Evolutionary conservation across 768 basidiomycete species (phyloP).

Genomic region (Royoungia palumana): DNA sequence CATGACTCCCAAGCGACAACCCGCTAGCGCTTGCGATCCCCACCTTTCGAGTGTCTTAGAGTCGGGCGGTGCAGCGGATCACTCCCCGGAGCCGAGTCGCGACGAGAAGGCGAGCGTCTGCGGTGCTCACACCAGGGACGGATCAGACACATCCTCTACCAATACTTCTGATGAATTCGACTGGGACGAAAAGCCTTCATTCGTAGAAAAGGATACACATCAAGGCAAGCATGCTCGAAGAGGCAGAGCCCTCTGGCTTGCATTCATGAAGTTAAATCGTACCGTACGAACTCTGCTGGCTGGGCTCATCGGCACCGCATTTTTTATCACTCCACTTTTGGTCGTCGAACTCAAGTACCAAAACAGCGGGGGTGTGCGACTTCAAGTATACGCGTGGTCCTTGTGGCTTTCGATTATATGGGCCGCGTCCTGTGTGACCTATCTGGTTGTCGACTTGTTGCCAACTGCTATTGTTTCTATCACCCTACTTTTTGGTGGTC

Average conservation of each 20-base stretch:
- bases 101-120: conserved; percentile 12
- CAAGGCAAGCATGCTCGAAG: conserved; percentile 50
- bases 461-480: conserved; percentile 54
- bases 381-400: conserved; percentile 61
- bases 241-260: conserved; percentile 57
- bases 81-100: neutral
- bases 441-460: conserved; percentile 60
- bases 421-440: conserved; percentile 59
- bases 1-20: conserved; percentile 15
- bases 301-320: conserved; percentile 53
- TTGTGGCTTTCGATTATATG: conserved; percentile 69
- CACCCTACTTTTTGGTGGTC: conserved; percentile 53
- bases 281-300: conserved; percentile 57
- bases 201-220: conserved; percentile 27
- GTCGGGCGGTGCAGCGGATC: conserved; percentile 4
- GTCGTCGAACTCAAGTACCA: conserved; percentile 64
- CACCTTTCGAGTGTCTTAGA: conserved; percentile 6
- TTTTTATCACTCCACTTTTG: conserved; percentile 67
- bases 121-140: conserved; percentile 12
- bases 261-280: conserved; percentile 64
- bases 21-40: conserved; percentile 4
- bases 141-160: conserved; percentile 41
- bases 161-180: conserved; percentile 69
- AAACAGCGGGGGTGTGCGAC: conserved; percentile 38
- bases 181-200: conserved; percentile 57